Evolutionary conservation across 1,139 yeast species (phyloP).

Genomic region (Eremothecium cymbalariae): DNA sequence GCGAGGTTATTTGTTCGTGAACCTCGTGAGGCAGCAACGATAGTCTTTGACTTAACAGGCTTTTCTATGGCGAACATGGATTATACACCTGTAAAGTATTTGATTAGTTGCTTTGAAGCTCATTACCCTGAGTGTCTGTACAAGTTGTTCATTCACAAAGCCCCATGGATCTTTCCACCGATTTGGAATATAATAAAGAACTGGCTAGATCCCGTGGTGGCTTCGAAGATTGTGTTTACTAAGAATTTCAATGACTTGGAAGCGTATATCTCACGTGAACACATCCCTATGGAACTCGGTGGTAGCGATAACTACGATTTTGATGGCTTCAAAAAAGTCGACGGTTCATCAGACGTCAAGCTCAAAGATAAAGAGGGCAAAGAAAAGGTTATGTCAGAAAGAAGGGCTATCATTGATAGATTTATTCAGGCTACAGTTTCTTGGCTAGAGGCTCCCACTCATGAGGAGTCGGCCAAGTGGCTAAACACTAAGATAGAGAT

Average conservation of each 20-base stretch:
- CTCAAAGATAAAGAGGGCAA: conserved; percentile 38
- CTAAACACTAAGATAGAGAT: conserved; percentile 42
- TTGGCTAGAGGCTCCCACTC: conserved; percentile 55
- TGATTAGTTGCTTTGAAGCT: conserved; percentile 71
- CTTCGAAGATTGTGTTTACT: conserved; percentile 70
- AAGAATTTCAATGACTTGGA: conserved; percentile 50
- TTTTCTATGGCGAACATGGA: conserved; percentile 79
- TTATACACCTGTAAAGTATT: conserved; percentile 69
- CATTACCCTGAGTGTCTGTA: conserved; percentile 85
- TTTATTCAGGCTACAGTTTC: conserved; percentile 52
- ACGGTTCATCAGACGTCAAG: conserved; percentile 48
- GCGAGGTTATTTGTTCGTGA: conserved; percentile 55
- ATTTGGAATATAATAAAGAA: conserved; percentile 78
- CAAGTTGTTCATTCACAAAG: conserved; percentile 66
- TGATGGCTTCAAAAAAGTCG: conserved; percentile 24
- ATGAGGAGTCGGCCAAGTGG: conserved; percentile 38
- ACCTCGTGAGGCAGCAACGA: conserved; percentile 62
- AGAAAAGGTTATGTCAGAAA: conserved; percentile 38
- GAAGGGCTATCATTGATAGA: conserved; percentile 39
- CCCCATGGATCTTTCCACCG: conserved; percentile 85
- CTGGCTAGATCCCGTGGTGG: conserved; percentile 88
- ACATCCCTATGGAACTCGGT: conserved; percentile 57
- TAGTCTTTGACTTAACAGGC: conserved; percentile 67
- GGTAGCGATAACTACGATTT: conserved; percentile 50
- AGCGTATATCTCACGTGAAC: conserved; percentile 44